Conservation (phyloP, 1,284 basidiomycete genomes). For the Sporisorium scitamineum region DNA sequence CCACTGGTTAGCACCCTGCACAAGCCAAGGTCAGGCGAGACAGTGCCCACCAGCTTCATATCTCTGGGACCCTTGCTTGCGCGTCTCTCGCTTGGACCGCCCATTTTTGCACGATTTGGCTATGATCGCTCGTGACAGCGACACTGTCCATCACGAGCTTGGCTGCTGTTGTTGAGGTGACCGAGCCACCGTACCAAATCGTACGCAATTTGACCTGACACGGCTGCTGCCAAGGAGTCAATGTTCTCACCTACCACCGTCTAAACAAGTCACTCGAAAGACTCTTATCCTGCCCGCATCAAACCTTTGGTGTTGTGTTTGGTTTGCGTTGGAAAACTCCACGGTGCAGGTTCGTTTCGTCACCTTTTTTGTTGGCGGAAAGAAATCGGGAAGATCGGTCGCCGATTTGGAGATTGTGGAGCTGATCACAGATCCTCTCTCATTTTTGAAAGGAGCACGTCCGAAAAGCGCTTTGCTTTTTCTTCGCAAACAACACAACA, state of each 20-base stretch:
- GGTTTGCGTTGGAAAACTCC: conserved; percentile 14
- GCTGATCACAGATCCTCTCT: conserved; percentile 27
- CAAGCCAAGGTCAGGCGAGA: conserved; percentile 11
- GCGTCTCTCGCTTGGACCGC: conserved; percentile 1
- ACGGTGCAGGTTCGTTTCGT: conserved; percentile 33
- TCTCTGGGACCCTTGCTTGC: background rate
- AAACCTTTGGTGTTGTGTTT: too few species aligned
- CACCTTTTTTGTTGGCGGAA: background rate
- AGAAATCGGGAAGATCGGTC: conserved; percentile 1
- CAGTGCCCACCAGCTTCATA: background rate
- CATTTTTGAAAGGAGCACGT: background rate
- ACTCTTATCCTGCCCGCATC: too few species aligned
- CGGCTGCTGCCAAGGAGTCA: too few species aligned
- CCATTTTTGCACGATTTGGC: background rate
- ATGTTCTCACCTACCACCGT: too few species aligned
- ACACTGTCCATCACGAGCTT: background rate
- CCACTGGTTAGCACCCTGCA: background rate
- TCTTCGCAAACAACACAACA: conserved; percentile 23
- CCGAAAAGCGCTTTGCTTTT: conserved; percentile 1
- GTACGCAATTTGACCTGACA: too few species aligned
- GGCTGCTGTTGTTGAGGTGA: too few species aligned
- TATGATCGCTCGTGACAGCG: background rate
- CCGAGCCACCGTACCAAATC: too few species aligned
- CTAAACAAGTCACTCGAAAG: too few species aligned
- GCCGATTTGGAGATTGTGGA: conserved; percentile 28